Evolutionary conservation across 441 rosid species (phyloP).

Genomic region (Aquilaria agallochum): DNA sequence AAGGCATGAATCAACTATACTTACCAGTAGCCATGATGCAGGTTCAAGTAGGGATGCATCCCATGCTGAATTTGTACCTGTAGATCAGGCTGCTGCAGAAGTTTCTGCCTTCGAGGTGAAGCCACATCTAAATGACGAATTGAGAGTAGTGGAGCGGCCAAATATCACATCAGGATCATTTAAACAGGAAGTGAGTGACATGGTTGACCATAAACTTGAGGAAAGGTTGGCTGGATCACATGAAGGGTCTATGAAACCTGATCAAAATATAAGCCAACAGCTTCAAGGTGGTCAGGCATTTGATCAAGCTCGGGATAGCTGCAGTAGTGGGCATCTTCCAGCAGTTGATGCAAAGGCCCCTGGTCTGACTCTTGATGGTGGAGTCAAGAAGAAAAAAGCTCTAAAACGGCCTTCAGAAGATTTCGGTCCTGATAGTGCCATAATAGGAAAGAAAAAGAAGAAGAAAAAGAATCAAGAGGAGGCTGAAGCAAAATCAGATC

Average conservation of each 20-base stretch:
- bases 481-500: conserved; percentile 34
- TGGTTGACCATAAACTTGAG: conserved; percentile 26
- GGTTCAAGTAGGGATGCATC: conserved; percentile 30
- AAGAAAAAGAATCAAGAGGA: conserved; percentile 68
- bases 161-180: conserved; percentile 15
- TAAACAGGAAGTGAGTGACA: conserved; percentile 27
- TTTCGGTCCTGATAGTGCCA: conserved; percentile 32
- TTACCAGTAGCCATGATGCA: conserved; percentile 28
- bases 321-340: conserved; percentile 22
- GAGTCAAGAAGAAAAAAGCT: conserved; percentile 54
- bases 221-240: conserved; percentile 27
- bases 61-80: conserved; percentile 26
- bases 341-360: conserved; percentile 32
- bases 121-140: conserved; percentile 18
- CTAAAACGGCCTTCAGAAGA: conserved; percentile 44
- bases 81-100: conserved; percentile 20
- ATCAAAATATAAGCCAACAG: conserved; percentile 20
- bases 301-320: conserved; percentile 28
- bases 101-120: conserved; percentile 15
- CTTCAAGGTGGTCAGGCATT: conserved; percentile 28
- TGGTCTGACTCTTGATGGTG: conserved; percentile 27
- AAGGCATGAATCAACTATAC: conserved; percentile 33
- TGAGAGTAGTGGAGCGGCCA: conserved; percentile 15
- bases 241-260: conserved; percentile 38
- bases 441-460: conserved; percentile 47